Percentiles rank a stretch among this genome's conserved stretches.
Evolutionary conservation across 78 protist species (phyloP).

Genomic region (Dictyostelium brefeldianum): DNA sequence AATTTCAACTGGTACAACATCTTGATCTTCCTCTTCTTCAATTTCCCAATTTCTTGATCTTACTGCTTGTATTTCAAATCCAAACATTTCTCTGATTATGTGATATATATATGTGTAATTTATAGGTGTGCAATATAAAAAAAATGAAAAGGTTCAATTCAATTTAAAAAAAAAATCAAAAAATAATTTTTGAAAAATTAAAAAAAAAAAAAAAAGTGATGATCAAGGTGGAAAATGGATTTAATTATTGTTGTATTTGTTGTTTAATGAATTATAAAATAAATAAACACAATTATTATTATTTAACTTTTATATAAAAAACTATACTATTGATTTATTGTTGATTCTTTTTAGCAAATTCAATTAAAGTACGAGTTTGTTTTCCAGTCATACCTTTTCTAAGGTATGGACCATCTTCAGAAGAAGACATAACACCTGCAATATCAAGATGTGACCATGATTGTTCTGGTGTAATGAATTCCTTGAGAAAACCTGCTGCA

Average conservation of each 20-base stretch:
- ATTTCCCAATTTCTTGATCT: constrained; percentile 81
- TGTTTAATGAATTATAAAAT: background rate
- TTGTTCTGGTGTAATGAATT: constrained; percentile 50
- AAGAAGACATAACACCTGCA: constrained; percentile 74
- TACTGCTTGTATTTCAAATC: constrained; percentile 58
- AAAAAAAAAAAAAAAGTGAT: background rate
- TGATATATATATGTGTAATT: too few relatives aligned
- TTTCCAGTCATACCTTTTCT: constrained; percentile 85
- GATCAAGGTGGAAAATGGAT: too few relatives aligned
- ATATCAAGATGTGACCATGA: constrained; percentile 80
- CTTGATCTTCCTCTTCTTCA: constrained; percentile 72
- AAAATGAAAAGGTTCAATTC: too few relatives aligned
- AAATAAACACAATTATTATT: background rate
- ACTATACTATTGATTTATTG: background rate
- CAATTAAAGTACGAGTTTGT: constrained; percentile 62
- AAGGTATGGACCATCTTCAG: constrained; percentile 74
- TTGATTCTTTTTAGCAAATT: constrained; percentile 53
- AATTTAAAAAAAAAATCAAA: background rate
- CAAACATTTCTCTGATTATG: too few relatives aligned
- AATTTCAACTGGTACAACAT: background rate
- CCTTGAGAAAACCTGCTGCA: constrained; percentile 74
- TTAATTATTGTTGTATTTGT: too few relatives aligned
- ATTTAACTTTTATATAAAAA: background rate
- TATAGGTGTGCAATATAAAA: too few relatives aligned
- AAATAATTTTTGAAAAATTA: background rate